Conservation (phyloP, 2,329 filamentous ascomycete species). For the Fusarium musae region DNA sequence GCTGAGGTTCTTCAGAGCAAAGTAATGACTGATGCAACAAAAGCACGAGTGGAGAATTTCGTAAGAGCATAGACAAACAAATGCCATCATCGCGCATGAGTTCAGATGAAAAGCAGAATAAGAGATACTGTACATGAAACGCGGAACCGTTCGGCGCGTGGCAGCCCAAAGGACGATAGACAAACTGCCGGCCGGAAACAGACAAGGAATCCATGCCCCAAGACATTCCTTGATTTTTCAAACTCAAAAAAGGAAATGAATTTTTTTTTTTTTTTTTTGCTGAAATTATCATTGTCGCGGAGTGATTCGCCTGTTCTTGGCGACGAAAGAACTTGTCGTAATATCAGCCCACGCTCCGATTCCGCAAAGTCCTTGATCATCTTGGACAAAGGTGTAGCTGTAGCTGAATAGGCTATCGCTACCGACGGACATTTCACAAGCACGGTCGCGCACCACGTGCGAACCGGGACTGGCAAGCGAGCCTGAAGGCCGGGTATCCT, state of each 20-base stretch:
- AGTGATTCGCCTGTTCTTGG: conserved; percentile 24
- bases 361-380: conserved; percentile 25
- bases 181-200: conserved; percentile 11
- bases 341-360: conserved; percentile 40
- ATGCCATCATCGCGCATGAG: conserved; percentile 9
- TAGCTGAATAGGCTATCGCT: conserved; percentile 11
- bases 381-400: conserved; percentile 3
- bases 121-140: conserved; percentile 30
- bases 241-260: background rate
- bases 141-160: conserved; percentile 8
- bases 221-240: conserved; percentile 12
- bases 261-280: no score
- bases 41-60: background rate
- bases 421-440: conserved; percentile 16
- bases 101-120: background rate
- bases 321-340: conserved; percentile 12
- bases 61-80: background rate
- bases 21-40: background rate
- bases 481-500: conserved; percentile 14
- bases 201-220: background rate
- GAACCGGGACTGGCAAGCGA: conserved; percentile 17
- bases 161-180: background rate
- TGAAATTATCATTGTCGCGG: conserved; percentile 18
- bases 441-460: conserved; percentile 13
- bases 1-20: background rate